Conservation (phyloP, 768 basidiomycete species). For the Kwoniella dendrophila region DNA sequence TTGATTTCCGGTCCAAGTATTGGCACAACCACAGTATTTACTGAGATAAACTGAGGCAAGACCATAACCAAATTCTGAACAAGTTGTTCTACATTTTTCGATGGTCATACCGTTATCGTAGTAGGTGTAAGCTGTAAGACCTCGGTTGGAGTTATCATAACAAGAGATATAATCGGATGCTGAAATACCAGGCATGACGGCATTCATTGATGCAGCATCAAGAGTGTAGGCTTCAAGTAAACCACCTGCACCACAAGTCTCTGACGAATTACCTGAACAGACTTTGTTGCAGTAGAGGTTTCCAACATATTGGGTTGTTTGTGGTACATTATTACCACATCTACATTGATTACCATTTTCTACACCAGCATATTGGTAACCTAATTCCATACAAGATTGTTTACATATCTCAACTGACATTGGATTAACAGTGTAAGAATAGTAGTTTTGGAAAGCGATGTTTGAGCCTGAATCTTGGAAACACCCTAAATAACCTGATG, state of each 20-base stretch:
- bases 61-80: constrained; percentile 32
- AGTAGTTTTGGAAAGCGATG: constrained; percentile 28
- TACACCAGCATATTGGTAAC: constrained; percentile 27
- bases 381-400: constrained; percentile 24
- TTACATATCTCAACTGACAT: constrained; percentile 28
- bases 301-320: constrained; percentile 21
- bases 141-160: constrained; percentile 27
- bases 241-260: constrained; percentile 38
- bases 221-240: constrained; percentile 25
- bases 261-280: constrained; percentile 29
- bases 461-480: constrained; percentile 27
- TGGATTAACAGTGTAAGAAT: constrained; percentile 30
- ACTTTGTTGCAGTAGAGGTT: constrained; percentile 17
- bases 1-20: constrained; percentile 18
- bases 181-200: constrained; percentile 19
- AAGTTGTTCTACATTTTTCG: constrained; percentile 27
- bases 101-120: constrained; percentile 23
- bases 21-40: constrained; percentile 38
- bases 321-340: constrained; percentile 22
- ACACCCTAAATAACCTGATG: constrained; percentile 30
- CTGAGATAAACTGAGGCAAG: constrained; percentile 28
- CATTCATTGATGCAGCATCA: background rate
- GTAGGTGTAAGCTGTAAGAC: constrained; percentile 31
- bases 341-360: constrained; percentile 29
- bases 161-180: constrained; percentile 27